Conservation (phyloP, 2,329 filamentous ascomycete species). For the Fusarium palustre region DNA sequence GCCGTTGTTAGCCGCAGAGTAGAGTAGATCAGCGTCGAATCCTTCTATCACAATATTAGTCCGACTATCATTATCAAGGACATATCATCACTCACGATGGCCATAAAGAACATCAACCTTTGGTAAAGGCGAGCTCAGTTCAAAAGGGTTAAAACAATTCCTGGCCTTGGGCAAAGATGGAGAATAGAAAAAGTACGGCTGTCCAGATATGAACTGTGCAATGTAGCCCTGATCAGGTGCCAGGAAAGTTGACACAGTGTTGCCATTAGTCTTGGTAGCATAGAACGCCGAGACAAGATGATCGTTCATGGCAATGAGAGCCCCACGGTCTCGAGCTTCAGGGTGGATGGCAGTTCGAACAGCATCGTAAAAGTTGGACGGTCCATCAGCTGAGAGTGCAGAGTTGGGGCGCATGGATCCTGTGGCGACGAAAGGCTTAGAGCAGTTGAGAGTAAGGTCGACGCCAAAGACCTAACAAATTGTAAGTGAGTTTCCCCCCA, state of each 20-base stretch:
- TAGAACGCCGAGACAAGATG: constrained; percentile 66
- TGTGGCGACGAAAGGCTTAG: constrained; percentile 36
- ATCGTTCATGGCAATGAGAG: constrained; percentile 69
- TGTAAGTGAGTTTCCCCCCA: background rate
- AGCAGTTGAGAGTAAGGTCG: constrained; percentile 34
- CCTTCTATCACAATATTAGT: background rate
- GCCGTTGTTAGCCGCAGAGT: background rate
- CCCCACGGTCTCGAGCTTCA: constrained; percentile 56
- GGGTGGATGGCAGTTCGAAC: constrained; percentile 17
- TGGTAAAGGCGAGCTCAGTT: constrained; percentile 31
- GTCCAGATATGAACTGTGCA: constrained; percentile 58
- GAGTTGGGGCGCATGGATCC: constrained; percentile 26
- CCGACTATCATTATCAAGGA: background rate
- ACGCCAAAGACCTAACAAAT: constrained; percentile 22
- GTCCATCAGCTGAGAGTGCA: constrained; percentile 28
- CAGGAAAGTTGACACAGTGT: constrained; percentile 69
- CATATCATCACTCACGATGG: background rate
- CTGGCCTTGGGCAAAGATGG: constrained; percentile 57
- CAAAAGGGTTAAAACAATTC: constrained; percentile 51
- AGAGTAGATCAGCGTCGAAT: background rate
- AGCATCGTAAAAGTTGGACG: constrained; percentile 35
- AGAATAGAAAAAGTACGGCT: constrained; percentile 65
- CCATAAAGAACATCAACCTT: background rate
- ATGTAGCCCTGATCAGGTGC: constrained; percentile 60
- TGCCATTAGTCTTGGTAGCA: constrained; percentile 70